Evolutionary conservation across 164 flowering plant genomes (phyloP).

Genomic region (Chimonanthus salicifolius): DNA sequence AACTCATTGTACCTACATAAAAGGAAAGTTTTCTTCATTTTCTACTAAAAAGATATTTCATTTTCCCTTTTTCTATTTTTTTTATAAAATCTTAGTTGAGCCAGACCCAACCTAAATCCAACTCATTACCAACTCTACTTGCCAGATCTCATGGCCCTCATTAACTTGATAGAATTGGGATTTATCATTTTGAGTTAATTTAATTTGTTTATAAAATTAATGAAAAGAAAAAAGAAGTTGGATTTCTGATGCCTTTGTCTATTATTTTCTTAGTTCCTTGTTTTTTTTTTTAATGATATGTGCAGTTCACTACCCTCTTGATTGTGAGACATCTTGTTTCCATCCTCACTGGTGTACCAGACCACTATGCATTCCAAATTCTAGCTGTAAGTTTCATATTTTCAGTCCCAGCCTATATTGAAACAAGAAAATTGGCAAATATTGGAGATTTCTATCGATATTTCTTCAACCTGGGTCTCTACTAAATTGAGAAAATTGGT

Average conservation of each 20-base stretch:
- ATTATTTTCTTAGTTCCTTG: not conserved
- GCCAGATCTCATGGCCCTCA: not conserved
- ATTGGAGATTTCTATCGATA: too few species aligned
- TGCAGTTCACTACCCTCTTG: constrained; percentile 59
- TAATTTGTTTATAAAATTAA: not conserved
- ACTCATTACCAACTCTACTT: not conserved
- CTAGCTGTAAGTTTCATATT: constrained; percentile 44
- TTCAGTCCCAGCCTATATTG: too few species aligned
- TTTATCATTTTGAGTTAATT: not conserved
- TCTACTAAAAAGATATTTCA: too few species aligned
- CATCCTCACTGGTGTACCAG: constrained; percentile 33
- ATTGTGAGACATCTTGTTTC: constrained; percentile 48
- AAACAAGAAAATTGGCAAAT: too few species aligned
- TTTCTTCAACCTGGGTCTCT: too few species aligned
- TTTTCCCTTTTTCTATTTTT: too few species aligned
- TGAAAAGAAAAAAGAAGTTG: not conserved
- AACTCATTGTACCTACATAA: too few species aligned
- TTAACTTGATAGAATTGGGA: not conserved
- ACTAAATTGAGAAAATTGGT: too few species aligned
- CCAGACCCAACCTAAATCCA: too few species aligned
- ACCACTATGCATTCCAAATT: constrained; percentile 58
- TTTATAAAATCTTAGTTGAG: too few species aligned
- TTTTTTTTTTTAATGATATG: not conserved
- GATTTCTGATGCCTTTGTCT: not conserved
- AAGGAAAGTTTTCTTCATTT: too few species aligned